These are phyloP conservation scores for Ganoderma lingzhi DNA, from an alignment of 1,284 basidiomycete species.

Conservation along the genomic window DNA sequence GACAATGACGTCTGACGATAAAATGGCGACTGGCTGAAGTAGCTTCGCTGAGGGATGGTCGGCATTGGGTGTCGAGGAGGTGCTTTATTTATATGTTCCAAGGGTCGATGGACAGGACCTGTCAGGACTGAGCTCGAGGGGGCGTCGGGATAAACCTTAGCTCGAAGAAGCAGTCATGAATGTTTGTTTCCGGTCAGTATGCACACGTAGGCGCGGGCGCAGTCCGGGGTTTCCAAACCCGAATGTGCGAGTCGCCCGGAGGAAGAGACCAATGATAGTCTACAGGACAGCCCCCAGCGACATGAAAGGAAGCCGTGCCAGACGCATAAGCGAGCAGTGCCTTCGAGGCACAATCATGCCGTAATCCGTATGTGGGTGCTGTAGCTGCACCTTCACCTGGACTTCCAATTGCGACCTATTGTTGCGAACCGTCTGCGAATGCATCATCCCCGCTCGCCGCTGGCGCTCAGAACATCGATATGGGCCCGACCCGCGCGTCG, in stretches of 20 bases:
- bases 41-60: conserved; percentile 14
- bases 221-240: conserved; percentile 29
- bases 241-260: conserved; percentile 27
- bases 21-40: conserved; percentile 15
- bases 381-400: conserved; percentile 2
- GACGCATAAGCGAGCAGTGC: conserved; percentile 30
- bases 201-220: conserved; percentile 16
- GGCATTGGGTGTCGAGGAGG: neutral
- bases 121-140: conserved; percentile 15
- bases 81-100: conserved; percentile 18
- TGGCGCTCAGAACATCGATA: conserved; percentile 13
- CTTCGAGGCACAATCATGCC: conserved; percentile 26
- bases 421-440: neutral
- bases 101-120: conserved; percentile 29
- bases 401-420: conserved; percentile 1
- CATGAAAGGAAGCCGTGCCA: conserved; percentile 26
- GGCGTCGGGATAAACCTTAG: conserved; percentile 22
- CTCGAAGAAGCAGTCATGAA: conserved; percentile 27
- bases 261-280: conserved; percentile 27
- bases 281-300: conserved; percentile 31
- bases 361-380: conserved; percentile 1
- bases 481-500: neutral
- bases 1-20: conserved; percentile 12
- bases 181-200: conserved; percentile 11
- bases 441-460: neutral